Evolutionary conservation across 805 yeast genomes (phyloP).

Genomic region (Candida arabinofermentans): DNA sequence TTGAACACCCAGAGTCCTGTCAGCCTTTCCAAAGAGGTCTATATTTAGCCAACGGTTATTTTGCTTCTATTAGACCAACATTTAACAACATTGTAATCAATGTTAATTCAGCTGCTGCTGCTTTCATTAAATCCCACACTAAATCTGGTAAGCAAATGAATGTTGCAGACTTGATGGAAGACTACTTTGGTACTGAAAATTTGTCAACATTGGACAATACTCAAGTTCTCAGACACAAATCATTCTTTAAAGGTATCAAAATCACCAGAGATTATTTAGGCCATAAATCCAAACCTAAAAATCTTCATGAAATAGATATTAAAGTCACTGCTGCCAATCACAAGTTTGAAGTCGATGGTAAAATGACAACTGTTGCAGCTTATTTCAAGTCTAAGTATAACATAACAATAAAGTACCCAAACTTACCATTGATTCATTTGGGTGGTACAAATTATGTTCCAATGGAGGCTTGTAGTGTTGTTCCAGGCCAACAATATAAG

Average conservation of each 20-base stretch:
- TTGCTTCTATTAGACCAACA: constrained; percentile 27
- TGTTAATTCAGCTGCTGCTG: constrained; percentile 27
- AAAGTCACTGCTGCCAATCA: constrained; percentile 18
- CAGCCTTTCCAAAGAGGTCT: constrained; percentile 25
- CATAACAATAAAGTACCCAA: constrained; percentile 22
- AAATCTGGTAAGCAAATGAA: constrained; percentile 22
- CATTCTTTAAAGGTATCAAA: constrained; percentile 21
- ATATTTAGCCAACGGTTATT: constrained; percentile 28
- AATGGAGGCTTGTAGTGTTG: constrained; percentile 24
- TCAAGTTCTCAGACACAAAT: constrained; percentile 8
- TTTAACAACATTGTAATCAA: constrained; percentile 25
- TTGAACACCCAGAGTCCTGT: constrained; percentile 21
- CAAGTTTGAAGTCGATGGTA: constrained; percentile 22
- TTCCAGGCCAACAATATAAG: constrained; percentile 28
- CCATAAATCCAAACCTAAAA: constrained; percentile 20
- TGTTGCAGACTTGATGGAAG: constrained; percentile 23
- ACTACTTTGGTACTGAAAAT: constrained; percentile 14
- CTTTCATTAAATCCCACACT: constrained; percentile 25
- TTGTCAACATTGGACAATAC: background rate
- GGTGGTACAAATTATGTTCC: constrained; percentile 28
- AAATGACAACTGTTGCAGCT: constrained; percentile 21
- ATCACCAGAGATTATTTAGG: constrained; percentile 22
- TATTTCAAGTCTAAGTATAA: constrained; percentile 24
- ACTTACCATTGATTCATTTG: constrained; percentile 25
- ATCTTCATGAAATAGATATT: constrained; percentile 19